Percentiles rank a stretch among this genome's conserved stretches.
These are phyloP conservation scores for Agroathelia rolfsii DNA, from an alignment of 1,284 basidiomycete species.

Conservation along the genomic window DNA sequence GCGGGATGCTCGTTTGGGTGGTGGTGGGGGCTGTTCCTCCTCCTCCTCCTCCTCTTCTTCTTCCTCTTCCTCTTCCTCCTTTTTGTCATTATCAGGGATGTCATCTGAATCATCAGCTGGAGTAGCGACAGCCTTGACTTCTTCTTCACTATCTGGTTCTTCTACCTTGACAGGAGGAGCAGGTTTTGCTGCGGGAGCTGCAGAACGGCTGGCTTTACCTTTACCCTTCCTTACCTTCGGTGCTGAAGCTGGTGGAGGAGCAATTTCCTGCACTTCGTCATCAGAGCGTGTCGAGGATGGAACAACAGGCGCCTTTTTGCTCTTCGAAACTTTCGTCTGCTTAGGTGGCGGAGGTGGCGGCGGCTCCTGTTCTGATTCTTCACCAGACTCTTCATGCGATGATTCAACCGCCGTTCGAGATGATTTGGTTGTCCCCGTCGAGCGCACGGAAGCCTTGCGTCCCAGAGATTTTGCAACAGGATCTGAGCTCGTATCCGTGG, in stretches of 20 bases:
- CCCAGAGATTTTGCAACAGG: slow-evolving; percentile 18
- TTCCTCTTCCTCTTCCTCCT: slow-evolving; percentile 6
- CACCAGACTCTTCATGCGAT: neutral
- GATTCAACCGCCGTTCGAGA: neutral
- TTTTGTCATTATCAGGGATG: slow-evolving; percentile 3
- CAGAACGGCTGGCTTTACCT: slow-evolving; percentile 5
- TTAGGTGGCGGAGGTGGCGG: no score
- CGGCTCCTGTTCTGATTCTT: neutral
- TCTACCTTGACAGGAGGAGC: neutral
- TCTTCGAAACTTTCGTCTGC: no score
- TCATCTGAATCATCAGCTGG: slow-evolving; percentile 14
- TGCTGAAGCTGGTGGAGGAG: no score
- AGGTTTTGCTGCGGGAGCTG: no score
- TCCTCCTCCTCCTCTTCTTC: slow-evolving; percentile 12
- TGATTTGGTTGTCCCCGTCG: neutral
- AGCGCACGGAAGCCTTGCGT: slow-evolving; percentile 15
- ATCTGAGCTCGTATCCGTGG: no score
- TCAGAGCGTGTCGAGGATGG: slow-evolving; percentile 16
- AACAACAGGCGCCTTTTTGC: slow-evolving; percentile 10
- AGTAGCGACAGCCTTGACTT: neutral
- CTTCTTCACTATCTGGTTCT: neutral
- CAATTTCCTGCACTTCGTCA: slow-evolving; percentile 12
- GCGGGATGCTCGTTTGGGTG: slow-evolving; percentile 8
- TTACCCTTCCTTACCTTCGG: slow-evolving; percentile 3
- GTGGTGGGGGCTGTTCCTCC: slow-evolving; percentile 4